A percentile compares a stretch with the other conserved stretches of the same genome.
These are phyloP conservation scores for Microthlaspi erraticum DNA, from an alignment of 345 rosid species.

Conservation along the genomic window DNA sequence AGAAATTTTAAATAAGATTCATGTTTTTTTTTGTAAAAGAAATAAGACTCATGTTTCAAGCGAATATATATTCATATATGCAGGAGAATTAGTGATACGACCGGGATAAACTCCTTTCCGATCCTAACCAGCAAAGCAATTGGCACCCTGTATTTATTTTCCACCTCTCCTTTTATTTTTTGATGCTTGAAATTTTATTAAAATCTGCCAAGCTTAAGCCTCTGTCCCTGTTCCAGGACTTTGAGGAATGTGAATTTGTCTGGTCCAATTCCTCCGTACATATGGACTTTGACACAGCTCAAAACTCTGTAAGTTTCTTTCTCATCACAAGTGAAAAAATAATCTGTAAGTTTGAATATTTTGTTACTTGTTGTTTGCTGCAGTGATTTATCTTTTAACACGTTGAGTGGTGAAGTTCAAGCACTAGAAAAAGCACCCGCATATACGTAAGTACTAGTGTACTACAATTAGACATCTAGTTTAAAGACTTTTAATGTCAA, in stretches of 20 bases:
- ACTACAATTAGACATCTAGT: neutral
- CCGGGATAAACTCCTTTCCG: conserved; percentile 48
- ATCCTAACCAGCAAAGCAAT: conserved; percentile 38
- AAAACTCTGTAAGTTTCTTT: neutral
- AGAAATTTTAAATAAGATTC: neutral
- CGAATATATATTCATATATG: conserved; percentile 7
- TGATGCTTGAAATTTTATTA: neutral
- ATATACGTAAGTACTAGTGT: conserved; percentile 21
- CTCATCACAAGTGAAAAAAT: neutral
- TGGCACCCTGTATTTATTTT: conserved; percentile 5
- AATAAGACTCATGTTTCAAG: neutral
- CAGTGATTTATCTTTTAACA: conserved; percentile 39
- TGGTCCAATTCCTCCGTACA: conserved; percentile 34
- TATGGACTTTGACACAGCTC: neutral
- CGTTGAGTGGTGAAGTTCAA: conserved; percentile 24
- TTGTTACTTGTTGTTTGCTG: neutral
- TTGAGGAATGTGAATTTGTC: conserved; percentile 38
- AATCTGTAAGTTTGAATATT: neutral
- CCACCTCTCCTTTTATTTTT: too few species aligned
- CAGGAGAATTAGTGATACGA: conserved; percentile 60
- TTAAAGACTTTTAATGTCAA: neutral
- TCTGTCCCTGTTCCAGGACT: conserved; percentile 16
- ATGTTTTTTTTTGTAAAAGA: neutral
- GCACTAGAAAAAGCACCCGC: neutral
- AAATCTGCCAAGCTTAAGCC: neutral